Evolutionary conservation across 176 grass and related monocot genomes (phyloP).

Genomic region (Otatea glauca): DNA sequence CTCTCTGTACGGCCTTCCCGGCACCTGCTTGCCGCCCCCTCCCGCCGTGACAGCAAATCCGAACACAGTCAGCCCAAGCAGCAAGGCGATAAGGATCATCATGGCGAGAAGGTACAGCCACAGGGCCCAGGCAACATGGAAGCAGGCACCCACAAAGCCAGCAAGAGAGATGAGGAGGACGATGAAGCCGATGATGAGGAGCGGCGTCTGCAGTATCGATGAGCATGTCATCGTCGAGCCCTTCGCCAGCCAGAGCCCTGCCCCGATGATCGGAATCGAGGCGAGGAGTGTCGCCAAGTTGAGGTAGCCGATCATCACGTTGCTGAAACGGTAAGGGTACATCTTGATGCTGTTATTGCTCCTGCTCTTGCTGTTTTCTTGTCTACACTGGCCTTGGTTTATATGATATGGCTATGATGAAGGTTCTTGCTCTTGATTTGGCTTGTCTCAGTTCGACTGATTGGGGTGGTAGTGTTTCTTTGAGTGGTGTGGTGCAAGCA

Average conservation of each 20-base stretch:
- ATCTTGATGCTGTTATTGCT: conserved; percentile 32
- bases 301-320: conserved; percentile 76
- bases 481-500: conserved; percentile 50
- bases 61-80: conserved; percentile 76
- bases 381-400: conserved; percentile 24
- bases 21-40: conserved; percentile 68
- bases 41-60: conserved; percentile 79
- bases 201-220: conserved; percentile 84
- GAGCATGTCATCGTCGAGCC: conserved; percentile 64
- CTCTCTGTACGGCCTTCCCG: conserved; percentile 74
- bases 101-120: conserved; percentile 86
- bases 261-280: conserved; percentile 86
- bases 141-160: conserved; percentile 94
- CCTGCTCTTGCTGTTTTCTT: conserved; percentile 40
- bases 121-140: conserved; percentile 82
- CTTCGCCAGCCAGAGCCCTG: conserved; percentile 77
- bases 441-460: conserved; percentile 48
- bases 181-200: conserved; percentile 72
- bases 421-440: conserved; percentile 34
- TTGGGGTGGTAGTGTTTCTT: conserved; percentile 43
- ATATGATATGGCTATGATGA: conserved; percentile 23
- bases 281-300: conserved; percentile 83
- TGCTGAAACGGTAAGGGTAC: conserved; percentile 80
- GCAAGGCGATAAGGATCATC: conserved; percentile 63
- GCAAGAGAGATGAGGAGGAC: conserved; percentile 80